Conservation (phyloP, 2,329 filamentous ascomycete species). For the Pestalotiopsis sp. region DNA sequence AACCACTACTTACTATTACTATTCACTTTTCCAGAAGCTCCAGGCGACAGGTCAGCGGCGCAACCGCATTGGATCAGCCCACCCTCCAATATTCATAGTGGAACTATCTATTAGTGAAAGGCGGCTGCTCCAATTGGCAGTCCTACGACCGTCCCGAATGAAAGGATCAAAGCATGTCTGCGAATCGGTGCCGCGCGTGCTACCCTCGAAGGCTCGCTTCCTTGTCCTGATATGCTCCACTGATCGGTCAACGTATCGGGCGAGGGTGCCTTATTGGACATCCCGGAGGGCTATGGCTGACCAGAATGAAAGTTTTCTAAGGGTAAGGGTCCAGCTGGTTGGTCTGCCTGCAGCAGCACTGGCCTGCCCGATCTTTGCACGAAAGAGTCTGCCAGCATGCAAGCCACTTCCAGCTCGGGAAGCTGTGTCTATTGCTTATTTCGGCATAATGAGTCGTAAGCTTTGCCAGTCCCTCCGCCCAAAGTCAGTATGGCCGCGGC, state of each 20-base stretch:
- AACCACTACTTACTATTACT: not conserved
- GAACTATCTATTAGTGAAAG: conserved; percentile 8
- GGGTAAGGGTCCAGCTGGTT: not conserved
- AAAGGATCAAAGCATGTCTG: not conserved
- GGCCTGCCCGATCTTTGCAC: not conserved
- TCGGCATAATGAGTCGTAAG: not conserved
- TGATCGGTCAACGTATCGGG: conserved; percentile 7
- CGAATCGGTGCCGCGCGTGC: conserved; percentile 7
- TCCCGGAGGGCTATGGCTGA: not conserved
- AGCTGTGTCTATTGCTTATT: not conserved
- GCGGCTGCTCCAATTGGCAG: conserved; percentile 6
- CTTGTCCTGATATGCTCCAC: not conserved
- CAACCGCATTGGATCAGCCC: conserved; percentile 2
- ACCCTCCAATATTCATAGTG: conserved; percentile 10
- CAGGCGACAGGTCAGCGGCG: conserved; percentile 1
- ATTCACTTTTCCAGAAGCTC: conserved; percentile 6
- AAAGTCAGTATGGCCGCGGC: not conserved
- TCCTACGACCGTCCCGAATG: not conserved
- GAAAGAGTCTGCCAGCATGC: not conserved
- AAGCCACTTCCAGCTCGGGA: not conserved
- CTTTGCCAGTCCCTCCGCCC: not conserved
- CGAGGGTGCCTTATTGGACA: not conserved
- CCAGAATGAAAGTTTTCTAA: not conserved
- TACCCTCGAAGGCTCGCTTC: not conserved
- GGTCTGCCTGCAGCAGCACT: too few species aligned